These are phyloP conservation scores for Mucor mucedo DNA, from an alignment of 371 early-diverging fungal genomes.

Conservation along the genomic window DNA sequence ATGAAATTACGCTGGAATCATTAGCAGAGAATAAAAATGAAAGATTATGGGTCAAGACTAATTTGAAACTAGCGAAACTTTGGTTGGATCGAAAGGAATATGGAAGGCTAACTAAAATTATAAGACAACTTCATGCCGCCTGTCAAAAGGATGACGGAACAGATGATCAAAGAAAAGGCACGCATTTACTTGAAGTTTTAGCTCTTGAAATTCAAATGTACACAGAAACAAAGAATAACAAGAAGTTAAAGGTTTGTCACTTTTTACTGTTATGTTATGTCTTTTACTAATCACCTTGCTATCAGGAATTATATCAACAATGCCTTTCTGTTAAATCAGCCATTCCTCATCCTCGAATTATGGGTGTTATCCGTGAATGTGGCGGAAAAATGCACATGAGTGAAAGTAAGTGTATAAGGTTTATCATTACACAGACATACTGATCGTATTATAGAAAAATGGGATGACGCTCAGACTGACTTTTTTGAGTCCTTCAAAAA, in stretches of 20 bases:
- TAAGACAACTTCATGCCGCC: conserved; percentile 72
- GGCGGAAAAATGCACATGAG: conserved; percentile 98
- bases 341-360: conserved; percentile 94
- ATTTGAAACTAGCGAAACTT: conserved; percentile 88
- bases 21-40: conserved; percentile 86
- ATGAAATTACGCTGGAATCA: conserved; percentile 76
- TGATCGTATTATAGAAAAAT: conserved; percentile 64
- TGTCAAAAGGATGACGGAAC: conserved; percentile 86
- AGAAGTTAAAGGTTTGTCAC: conserved; percentile 71
- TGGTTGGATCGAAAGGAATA: conserved; percentile 89
- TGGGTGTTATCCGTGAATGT: conserved; percentile 96
- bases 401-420: conserved; percentile 63
- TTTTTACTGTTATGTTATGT: background rate
- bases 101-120: conserved; percentile 72
- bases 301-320: conserved; percentile 79
- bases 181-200: conserved; percentile 88
- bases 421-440: background rate
- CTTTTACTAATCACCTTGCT: conserved; percentile 18
- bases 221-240: conserved; percentile 85
- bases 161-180: conserved; percentile 89
- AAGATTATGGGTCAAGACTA: conserved; percentile 89
- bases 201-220: conserved; percentile 95
- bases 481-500: conserved; percentile 97
- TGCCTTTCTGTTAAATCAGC: conserved; percentile 89
- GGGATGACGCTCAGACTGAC: conserved; percentile 91